Conservation (phyloP, 1,284 basidiomycete genomes). For the Boletus semigastroideus region DNA sequence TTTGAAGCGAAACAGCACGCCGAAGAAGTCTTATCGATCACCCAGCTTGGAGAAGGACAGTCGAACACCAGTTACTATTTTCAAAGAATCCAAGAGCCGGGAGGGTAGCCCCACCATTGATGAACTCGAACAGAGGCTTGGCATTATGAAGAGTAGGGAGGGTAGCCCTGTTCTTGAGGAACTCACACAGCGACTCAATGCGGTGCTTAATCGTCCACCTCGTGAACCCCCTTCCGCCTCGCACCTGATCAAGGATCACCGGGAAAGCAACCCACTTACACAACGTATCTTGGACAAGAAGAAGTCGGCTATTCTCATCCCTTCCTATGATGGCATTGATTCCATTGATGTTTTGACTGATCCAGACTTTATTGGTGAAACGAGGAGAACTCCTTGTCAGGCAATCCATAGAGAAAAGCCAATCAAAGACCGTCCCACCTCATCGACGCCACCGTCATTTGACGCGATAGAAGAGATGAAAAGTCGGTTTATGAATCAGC, state of each 20-base stretch:
- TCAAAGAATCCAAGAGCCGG: slow-evolving; percentile 37
- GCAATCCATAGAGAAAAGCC: slow-evolving; percentile 2
- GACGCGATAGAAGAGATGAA: slow-evolving; percentile 68
- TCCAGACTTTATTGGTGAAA: slow-evolving; percentile 4
- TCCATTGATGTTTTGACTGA: slow-evolving; percentile 3
- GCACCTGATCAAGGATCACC: slow-evolving; percentile 15
- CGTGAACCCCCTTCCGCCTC: slow-evolving; percentile 23
- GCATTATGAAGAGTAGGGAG: slow-evolving; percentile 55
- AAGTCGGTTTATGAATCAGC: slow-evolving; percentile 48
- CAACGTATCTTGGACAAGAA: slow-evolving; percentile 27
- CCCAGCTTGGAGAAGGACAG: slow-evolving; percentile 29
- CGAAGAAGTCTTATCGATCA: slow-evolving; percentile 38
- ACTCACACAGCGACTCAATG: slow-evolving; percentile 50
- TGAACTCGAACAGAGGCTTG: slow-evolving; percentile 56
- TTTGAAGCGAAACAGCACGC: slow-evolving; percentile 51
- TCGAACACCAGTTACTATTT: slow-evolving; percentile 43
- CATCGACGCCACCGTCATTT: slow-evolving; percentile 36
- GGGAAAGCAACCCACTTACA: slow-evolving; percentile 33
- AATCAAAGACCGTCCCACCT: slow-evolving; percentile 26
- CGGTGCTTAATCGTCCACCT: slow-evolving; percentile 39
- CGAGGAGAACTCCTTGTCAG: slow-evolving; percentile 3
- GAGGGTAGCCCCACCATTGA: slow-evolving; percentile 56
- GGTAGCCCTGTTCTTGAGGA: slow-evolving; percentile 63
- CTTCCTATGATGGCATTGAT: slow-evolving; percentile 7
- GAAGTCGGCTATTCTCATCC: slow-evolving; percentile 12